Evolutionary conservation across 768 basidiomycete species (phyloP).

Genomic region (Rhizopogon vulgaris): DNA sequence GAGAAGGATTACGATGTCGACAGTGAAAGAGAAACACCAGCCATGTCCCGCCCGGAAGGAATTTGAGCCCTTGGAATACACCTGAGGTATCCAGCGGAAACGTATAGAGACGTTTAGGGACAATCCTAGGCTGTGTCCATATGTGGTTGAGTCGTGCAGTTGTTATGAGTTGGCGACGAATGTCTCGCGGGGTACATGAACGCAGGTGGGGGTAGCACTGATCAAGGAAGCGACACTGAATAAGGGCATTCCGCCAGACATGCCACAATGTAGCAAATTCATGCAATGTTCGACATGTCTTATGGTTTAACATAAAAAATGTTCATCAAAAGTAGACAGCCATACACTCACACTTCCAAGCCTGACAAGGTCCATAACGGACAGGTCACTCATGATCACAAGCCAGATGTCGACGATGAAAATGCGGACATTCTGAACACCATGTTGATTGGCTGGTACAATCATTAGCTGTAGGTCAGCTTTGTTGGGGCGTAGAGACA

Average conservation of each 20-base stretch:
- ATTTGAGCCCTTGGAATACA: constrained; percentile 24
- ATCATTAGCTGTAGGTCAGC: neutral
- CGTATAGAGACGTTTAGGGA: constrained; percentile 8
- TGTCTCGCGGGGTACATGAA: constrained; percentile 10
- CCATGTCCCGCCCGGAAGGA: constrained; percentile 24
- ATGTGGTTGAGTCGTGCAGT: constrained; percentile 9
- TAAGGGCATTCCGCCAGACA: constrained; percentile 23
- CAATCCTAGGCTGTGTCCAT: neutral
- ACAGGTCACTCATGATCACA: constrained; percentile 21
- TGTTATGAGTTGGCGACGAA: constrained; percentile 19
- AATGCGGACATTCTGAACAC: neutral
- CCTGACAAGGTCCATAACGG: constrained; percentile 17
- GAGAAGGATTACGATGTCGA: constrained; percentile 20
- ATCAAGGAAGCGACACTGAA: constrained; percentile 17
- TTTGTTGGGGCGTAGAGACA: neutral
- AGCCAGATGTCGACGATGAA: constrained; percentile 24
- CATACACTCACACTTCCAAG: constrained; percentile 21
- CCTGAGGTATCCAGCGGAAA: constrained; percentile 25
- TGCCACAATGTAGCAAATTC: constrained; percentile 18
- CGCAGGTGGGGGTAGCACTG: constrained; percentile 21
- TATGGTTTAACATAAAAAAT: neutral
- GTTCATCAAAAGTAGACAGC: no score
- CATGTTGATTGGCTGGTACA: neutral
- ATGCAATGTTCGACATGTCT: constrained; percentile 22
- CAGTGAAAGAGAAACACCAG: constrained; percentile 26